Conservation (phyloP, 2,329 filamentous ascomycete species). For the Ceratocystis ficicola region DNA sequence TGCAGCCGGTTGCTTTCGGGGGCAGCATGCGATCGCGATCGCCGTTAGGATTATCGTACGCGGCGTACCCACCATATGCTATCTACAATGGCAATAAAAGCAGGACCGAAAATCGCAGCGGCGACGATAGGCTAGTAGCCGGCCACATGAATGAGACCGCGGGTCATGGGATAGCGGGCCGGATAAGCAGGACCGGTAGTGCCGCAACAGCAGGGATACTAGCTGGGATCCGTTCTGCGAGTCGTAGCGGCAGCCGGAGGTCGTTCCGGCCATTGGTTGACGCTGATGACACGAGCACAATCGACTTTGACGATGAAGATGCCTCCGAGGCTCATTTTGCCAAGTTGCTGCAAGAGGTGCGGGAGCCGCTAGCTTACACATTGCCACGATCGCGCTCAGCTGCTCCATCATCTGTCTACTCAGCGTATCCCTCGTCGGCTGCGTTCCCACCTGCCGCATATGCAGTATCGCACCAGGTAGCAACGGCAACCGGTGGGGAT, state of each 20-base stretch:
- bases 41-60: slow-evolving; percentile 7
- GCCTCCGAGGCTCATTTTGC: slow-evolving; percentile 14
- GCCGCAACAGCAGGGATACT: not conserved
- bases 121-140: too few species aligned
- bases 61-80: not conserved
- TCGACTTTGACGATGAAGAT: slow-evolving; percentile 12
- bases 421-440: not conserved
- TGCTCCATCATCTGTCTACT: slow-evolving; percentile 5
- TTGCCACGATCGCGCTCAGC: not conserved
- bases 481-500: not conserved
- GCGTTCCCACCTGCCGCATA: not conserved
- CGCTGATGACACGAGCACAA: slow-evolving; percentile 3
- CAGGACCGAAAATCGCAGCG: not conserved
- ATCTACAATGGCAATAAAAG: not conserved
- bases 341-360: slow-evolving; percentile 12
- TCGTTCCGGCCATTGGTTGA: not conserved
- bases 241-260: slow-evolving; percentile 5
- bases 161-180: not conserved
- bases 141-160: not conserved
- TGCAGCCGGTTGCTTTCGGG: not conserved
- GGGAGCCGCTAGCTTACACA: not conserved
- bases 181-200: not conserved
- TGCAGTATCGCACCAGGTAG: not conserved
- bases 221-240: not conserved
- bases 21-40: slow-evolving; percentile 3